phyloP scores from a whole-genome alignment of 2,329 filamentous ascomycete genomes.

The Didymella sp. region DNA sequence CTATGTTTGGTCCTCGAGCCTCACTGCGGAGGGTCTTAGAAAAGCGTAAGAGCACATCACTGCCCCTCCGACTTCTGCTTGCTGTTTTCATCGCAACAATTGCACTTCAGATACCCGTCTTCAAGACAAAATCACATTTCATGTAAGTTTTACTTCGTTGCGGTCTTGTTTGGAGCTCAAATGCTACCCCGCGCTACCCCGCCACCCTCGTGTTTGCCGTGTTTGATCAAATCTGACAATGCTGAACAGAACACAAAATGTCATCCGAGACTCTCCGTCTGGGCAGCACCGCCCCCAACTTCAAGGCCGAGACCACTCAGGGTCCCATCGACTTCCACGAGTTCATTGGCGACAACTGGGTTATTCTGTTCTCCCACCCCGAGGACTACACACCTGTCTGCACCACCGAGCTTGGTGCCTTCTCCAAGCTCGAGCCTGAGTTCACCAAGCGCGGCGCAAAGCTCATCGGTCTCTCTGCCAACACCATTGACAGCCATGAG shows the following conservation, averaged over 20 bases:
- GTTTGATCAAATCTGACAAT: constrained; percentile 32
- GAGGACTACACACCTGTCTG: constrained; percentile 67
- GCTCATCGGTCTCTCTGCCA: constrained; percentile 64
- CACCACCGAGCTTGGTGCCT: constrained; percentile 69
- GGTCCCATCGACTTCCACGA: constrained; percentile 75
- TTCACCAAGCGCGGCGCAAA: constrained; percentile 68
- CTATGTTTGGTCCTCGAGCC: constrained; percentile 29
- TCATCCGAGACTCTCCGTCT: constrained; percentile 62
- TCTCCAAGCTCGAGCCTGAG: constrained; percentile 69
- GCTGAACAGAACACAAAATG: constrained; percentile 34
- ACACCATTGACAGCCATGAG: constrained; percentile 59
- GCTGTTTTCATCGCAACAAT: constrained; percentile 10
- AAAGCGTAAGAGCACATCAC: constrained; percentile 30
- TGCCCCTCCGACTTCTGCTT: constrained; percentile 23
- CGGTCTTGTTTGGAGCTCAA: background rate
- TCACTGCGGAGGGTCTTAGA: constrained; percentile 28
- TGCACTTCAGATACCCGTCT: constrained; percentile 21
- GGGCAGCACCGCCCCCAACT: constrained; percentile 71
- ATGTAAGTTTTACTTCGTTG: constrained; percentile 7
- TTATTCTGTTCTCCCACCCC: constrained; percentile 74
- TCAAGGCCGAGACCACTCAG: constrained; percentile 70
- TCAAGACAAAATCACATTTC: constrained; percentile 8
- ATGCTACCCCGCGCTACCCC: constrained; percentile 31
- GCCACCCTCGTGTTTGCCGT: constrained; percentile 40
- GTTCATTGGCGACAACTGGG: constrained; percentile 74